Base-by-base conservation (phyloP, 495 filamentous ascomycete species). In the Xeromyces bisporus region DNA sequence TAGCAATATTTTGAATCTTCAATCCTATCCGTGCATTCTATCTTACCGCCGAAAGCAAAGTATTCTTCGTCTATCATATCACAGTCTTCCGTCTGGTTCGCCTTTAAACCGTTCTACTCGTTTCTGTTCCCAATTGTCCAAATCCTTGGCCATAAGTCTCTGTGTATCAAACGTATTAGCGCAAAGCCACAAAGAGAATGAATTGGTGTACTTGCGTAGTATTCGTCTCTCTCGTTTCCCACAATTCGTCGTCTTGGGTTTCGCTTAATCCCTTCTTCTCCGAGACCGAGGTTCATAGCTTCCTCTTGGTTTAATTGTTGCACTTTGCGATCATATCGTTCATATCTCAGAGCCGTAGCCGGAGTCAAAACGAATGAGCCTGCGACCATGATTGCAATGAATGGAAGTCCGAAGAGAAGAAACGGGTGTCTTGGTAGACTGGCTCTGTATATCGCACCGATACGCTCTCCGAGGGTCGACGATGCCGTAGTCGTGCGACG, bases 91-190 rank as follows among this genome's bases (percentile, higher is more conserved):
- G 56, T 99, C 86, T 18, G 64, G 72, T 55, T 99, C 91, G 9
- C 91, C 91, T 16, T 75, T 64, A 33, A 96, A 67, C 43, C 91
- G 64, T 56, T 86, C 69, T 9, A 96, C 83, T 29, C 91, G 69
- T 52, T 81, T 89, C 48, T 93, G 85, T 50, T 99, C 91, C 91
- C 91, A 99, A 43, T 81, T 67, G 44, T 96, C 87, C 30, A 93
- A 47, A 51, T 96, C 86, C 56, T 94, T 91, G 17, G 76, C 78
- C 38, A 86, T 78, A 10, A 94, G 62, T 55, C 77, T 75, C 86
- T 93, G 50, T 32, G 28, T 11, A 29, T 26, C 21, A 21, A 29
- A 23, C 34, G 28, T n/a, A 24, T 28, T 21, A 16, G 8, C 13
- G 29, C 12, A 26, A 24, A 26, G n/a, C 9, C 12, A 10, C 15